Evolutionary conservation across 2,329 filamentous ascomycete species (phyloP), one percentile per base, ranked within the genome.

Genomic region (Diaporthe aspalathi): DNA sequence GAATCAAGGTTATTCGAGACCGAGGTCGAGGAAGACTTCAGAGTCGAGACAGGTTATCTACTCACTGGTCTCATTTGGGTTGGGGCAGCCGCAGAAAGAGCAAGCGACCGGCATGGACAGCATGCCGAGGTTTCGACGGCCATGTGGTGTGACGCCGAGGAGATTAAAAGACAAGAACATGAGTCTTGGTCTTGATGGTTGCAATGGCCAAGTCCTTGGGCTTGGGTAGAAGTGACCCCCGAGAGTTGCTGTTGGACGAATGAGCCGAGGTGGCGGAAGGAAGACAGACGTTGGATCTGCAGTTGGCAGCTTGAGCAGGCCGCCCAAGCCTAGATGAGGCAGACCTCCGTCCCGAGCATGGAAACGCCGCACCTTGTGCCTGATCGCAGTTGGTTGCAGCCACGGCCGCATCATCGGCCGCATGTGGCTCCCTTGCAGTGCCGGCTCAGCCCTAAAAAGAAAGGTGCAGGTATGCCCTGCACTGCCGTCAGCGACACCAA

Each of bases 341-440:
- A 62, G 40, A 47, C 16, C 22, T 40, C 54, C 54, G 7, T 27
- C n/a, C 24, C 56, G 38, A 45, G 38, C 38, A 29, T 45, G 27
- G 32, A 8, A 40, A 35, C 38, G 63, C 35, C 8, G 27, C 47
- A 29, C 5, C 3, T n/a, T 12, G 35, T 52, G 49, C 49, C 50
- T 43, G 11, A 47, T 67, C 60, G 8, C 6, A 50, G 60, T 29
- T 49, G 38, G 65, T 40, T 56, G 52, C 50, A 24, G 63, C 49
- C 47, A 40, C 6, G 57, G 43, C 32, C 22, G 47, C 12, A 17
- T 27, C 20, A 17, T 12, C 17, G 50, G 63, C 63, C 29, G 38
- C 47, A 27, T 45, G 49, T 57, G 20, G 40, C 35, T 32, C 14
- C 40, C 35, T 24, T 54, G 63, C 50, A 32, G 9, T 67, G 50